phyloP scores from a whole-genome alignment of 2,329 filamentous ascomycete species.

The Epichloe festucae region DNA sequence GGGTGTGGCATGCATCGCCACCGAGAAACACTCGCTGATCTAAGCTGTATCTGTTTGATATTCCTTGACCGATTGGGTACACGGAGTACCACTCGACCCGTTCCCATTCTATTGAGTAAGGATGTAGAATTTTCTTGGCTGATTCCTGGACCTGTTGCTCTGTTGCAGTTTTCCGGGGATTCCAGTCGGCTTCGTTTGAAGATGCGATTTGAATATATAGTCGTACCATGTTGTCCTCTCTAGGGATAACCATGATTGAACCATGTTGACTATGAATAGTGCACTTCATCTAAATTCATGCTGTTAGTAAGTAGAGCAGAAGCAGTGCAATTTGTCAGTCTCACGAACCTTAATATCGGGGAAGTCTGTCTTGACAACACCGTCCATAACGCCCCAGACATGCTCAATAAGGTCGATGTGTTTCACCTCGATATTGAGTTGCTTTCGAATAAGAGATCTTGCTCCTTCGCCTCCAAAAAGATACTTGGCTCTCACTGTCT shows the following conservation, averaged over 20 bases:
- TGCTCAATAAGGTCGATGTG: constrained; percentile 57
- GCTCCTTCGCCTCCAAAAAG: constrained; percentile 61
- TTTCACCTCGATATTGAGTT: constrained; percentile 57
- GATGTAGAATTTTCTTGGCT: constrained; percentile 51
- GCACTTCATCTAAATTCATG: constrained; percentile 46
- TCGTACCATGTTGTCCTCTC: constrained; percentile 55
- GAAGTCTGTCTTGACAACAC: constrained; percentile 59
- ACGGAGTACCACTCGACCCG: constrained; percentile 62
- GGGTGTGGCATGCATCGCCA: constrained; percentile 69
- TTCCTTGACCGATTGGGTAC: constrained; percentile 64
- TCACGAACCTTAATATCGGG: constrained; percentile 56
- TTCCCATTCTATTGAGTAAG: constrained; percentile 56
- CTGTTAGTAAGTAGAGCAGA: constrained; percentile 18
- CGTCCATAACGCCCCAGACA: constrained; percentile 67
- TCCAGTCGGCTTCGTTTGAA: constrained; percentile 47
- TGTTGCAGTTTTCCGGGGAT: constrained; percentile 49
- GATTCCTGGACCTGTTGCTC: constrained; percentile 50
- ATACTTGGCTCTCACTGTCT: constrained; percentile 58
- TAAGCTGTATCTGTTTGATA: constrained; percentile 53
- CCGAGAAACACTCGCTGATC: constrained; percentile 61
- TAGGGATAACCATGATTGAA: constrained; percentile 69
- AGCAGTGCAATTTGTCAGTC: not conserved
- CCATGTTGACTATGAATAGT: constrained; percentile 63
- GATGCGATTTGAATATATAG: constrained; percentile 57
- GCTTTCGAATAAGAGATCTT: constrained; percentile 49